Base-by-base conservation (phyloP, 768 basidiomycete genomes). In the Tricholoma flavovirens region DNA sequence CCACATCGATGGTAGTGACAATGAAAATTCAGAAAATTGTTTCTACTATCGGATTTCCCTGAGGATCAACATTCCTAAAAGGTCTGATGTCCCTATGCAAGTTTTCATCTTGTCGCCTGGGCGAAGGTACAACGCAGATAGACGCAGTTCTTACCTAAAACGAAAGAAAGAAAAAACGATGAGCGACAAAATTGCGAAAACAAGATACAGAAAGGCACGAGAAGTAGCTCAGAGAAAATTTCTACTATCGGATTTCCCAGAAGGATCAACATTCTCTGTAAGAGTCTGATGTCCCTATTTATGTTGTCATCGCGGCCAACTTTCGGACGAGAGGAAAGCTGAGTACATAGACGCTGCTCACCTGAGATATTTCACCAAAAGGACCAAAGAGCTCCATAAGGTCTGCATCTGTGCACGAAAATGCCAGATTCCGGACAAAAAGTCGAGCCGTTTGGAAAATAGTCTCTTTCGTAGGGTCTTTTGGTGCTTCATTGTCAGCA, bases 381-480 rank as follows among this genome's bases (percentile, higher is more conserved):
- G 80, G 74, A 3, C 70, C 67, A 68, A 94, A 93, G 2, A 86
- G 75, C 11, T 78, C 76, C 2, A 69, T 64, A 0, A 98, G 71
- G 50, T 97, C 93, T 2, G 75, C 69, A 15, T 88, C 81, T 6
- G 87, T 86, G 56, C 89, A 91, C 0, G 86, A 82, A 64, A 93
- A 98, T 0, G 93, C 78, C n/a, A 99, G 71, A 66, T 98, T 99
- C n/a, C 97, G 91, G 5, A 99, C 73, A 66, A 98, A 98, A 2
- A 98, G 74, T 4, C 95, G 83, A 1, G 83, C 79, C 0, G 93
- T 95, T 55, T 80, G 78, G 4, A 87, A 71, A 52, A 96, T 87
- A 1, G 84, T 82, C 32, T 77, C 74, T 51, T 67, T 72, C 4
- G 71, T 74, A 2, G 71, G 59, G 49, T 83, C 77, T 21, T 71